Evolutionary conservation across 129 eudicot species (phyloP), one percentile per base, ranked within the genome.

Genomic region (Smallanthus sonchifolius): DNA sequence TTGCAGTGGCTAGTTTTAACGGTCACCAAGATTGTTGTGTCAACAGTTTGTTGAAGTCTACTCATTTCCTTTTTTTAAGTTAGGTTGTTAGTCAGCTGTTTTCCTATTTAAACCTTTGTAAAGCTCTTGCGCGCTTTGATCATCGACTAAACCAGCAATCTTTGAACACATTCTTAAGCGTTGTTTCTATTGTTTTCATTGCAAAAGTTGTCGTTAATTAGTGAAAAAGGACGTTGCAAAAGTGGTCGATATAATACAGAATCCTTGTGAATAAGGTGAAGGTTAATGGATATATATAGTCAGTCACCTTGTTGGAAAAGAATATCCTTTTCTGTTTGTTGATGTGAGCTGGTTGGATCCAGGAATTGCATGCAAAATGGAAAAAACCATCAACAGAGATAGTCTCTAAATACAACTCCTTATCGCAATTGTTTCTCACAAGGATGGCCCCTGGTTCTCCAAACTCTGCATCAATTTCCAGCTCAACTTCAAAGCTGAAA

Each of bases 401-500:
- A 7, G 84, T 85, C 72, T 92, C 96, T 51, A 89, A 34, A 72
- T 85, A 92, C 55, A 92, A 87, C 67, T 92, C 97, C 69, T 82
- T 84, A 15, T 85, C 88, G 82, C 87, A 88, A 48, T 89, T 85
- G 78, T 92, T 89, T 11, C 43, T 68, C 42, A 89, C 86, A 2
- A 82, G 37, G 49, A 92, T 89, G 70, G 96, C 97, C 11, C 96
- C 97, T 10, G 97, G 94, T 9, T 71, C 78, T 45, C 97, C 96
- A 74, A 92, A 92, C 40, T 82, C 80, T 14, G 88, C 87, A 37
- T 89, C 96, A 77, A 89, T 88, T 51, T 67, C 74, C 30, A 92
- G 83, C 44, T 89, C 94, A 42, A 89, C 88, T 63, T 73, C 67
- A 80, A 89, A 92, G 45, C 87, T 85, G 9, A 89, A 91, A 64